Percentiles rank a stretch among this genome's conserved stretches.
Conservation (phyloP, 176 grass and related monocot genomes). For the Bonia amplexicaulis region DNA sequence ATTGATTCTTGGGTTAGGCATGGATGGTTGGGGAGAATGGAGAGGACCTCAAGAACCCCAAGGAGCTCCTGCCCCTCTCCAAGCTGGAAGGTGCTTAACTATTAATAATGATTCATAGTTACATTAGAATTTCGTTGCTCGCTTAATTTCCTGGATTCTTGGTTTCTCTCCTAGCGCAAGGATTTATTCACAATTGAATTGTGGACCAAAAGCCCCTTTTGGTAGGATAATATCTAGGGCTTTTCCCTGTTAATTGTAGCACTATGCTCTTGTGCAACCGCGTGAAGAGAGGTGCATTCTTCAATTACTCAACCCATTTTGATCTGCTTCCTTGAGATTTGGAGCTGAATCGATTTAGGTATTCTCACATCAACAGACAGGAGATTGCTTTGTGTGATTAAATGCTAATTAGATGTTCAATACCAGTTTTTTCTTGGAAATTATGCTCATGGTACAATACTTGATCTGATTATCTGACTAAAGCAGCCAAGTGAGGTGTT, state of each 20-base stretch:
- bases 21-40: constrained; percentile 70
- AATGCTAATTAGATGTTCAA: neutral
- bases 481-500: neutral
- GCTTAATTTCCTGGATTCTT: neutral
- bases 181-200: neutral
- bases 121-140: neutral
- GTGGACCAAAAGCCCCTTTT: neutral
- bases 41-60: constrained; percentile 51
- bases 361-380: neutral
- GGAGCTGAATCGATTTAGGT: neutral
- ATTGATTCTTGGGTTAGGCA: constrained; percentile 33
- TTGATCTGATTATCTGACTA: constrained; percentile 11
- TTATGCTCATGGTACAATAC: neutral
- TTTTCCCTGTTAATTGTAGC: neutral
- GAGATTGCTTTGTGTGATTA: neutral
- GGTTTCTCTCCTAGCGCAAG: neutral
- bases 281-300: neutral
- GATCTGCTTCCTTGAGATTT: neutral
- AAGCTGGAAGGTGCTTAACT: constrained; percentile 53
- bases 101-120: neutral
- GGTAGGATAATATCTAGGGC: neutral
- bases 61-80: constrained; percentile 49
- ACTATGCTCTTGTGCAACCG: neutral
- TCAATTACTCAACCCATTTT: neutral
- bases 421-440: neutral